Conservation (phyloP, 139 green algal genomes). For the Micractinium conductrix region DNA sequence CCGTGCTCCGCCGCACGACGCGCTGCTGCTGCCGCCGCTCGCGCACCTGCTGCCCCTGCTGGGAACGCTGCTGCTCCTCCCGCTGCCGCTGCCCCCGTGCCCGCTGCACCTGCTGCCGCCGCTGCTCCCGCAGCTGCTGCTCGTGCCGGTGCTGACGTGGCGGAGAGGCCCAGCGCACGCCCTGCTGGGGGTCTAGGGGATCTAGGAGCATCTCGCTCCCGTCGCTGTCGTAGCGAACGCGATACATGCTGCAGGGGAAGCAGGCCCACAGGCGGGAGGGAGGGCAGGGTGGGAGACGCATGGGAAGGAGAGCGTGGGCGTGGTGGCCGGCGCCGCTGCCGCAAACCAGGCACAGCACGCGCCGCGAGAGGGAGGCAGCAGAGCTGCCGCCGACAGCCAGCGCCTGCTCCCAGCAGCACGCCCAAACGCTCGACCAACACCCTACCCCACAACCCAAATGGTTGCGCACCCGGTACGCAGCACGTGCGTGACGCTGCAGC, state of each 20-base stretch:
- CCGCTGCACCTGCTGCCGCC: background rate
- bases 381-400: background rate
- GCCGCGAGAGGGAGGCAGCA: background rate
- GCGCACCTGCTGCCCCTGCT: background rate
- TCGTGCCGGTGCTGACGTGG: background rate
- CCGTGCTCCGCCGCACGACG: no score
- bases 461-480: slow-evolving; percentile 10
- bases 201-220: slow-evolving; percentile 3
- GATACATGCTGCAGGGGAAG: background rate
- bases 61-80: background rate
- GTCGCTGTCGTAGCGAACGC: background rate
- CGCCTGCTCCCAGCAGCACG: background rate
- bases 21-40: background rate
- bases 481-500: background rate
- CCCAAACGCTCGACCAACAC: background rate
- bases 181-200: background rate
- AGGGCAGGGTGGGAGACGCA: background rate
- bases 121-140: background rate
- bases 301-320: background rate
- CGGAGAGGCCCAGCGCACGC: background rate
- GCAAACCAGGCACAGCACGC: background rate
- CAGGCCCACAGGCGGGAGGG: background rate
- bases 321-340: no score
- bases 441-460: no score
- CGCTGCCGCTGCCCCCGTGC: background rate